phyloP scores from a whole-genome alignment of 495 filamentous ascomycete species.

The Chaetomidium leptoderma region DNA sequence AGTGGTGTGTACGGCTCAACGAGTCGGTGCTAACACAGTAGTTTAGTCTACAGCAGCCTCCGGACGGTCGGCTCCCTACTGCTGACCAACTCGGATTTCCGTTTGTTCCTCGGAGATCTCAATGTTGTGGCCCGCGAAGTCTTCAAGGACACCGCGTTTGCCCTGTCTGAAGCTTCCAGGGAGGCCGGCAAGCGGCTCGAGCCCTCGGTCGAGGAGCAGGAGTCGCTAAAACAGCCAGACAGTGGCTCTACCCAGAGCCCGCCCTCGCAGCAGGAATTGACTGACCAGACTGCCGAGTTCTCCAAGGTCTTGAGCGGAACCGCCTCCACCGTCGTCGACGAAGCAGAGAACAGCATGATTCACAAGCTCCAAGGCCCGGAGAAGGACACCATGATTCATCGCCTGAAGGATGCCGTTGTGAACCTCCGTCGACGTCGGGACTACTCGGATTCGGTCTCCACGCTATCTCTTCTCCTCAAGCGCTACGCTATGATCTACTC shows the following conservation, averaged over 20 bases:
- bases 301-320: conserved; percentile 60
- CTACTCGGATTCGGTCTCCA: conserved; percentile 81
- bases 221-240: conserved; percentile 54
- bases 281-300: conserved; percentile 58
- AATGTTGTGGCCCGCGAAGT: conserved; percentile 75
- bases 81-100: conserved; percentile 85
- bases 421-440: conserved; percentile 71
- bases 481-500: conserved; percentile 76
- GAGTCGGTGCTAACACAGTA: neutral
- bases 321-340: conserved; percentile 58
- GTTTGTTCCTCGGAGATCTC: conserved; percentile 79
- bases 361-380: conserved; percentile 67
- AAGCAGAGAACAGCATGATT: conserved; percentile 60
- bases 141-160: conserved; percentile 80
- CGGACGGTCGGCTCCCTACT: conserved; percentile 79
- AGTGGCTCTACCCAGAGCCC: conserved; percentile 49
- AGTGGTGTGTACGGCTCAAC: neutral
- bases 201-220: conserved; percentile 58
- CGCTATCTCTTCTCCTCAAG: conserved; percentile 67
- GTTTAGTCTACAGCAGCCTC: conserved; percentile 71
- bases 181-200: conserved; percentile 67
- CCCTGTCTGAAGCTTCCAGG: conserved; percentile 65
- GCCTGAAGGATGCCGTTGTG: conserved; percentile 70
- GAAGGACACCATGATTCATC: conserved; percentile 64
- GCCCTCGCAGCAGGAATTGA: conserved; percentile 57